Evolutionary conservation across 1,139 yeast genomes (phyloP).

Genomic region (Hansenula lynferdii): DNA sequence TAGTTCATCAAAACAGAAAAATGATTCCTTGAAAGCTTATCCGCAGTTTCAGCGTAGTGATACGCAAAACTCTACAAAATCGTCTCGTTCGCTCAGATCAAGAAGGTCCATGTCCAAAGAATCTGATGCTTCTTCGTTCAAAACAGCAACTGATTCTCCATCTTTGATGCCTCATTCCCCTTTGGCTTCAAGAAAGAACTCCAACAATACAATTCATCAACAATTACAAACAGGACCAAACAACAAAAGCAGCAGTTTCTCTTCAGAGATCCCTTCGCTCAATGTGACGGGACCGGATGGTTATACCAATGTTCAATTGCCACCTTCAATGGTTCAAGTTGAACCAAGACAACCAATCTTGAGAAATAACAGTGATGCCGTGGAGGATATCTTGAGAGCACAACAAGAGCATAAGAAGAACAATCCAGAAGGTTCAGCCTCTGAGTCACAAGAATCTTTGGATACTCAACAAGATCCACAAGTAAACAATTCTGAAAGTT

Average conservation of each 20-base stretch:
- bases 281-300: slow-evolving; percentile 16
- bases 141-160: slow-evolving; percentile 25
- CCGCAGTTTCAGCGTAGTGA: slow-evolving; percentile 49
- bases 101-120: slow-evolving; percentile 28
- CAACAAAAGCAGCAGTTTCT: slow-evolving; percentile 5
- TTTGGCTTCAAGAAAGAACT: slow-evolving; percentile 36
- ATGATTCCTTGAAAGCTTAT: slow-evolving; percentile 25
- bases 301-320: slow-evolving; percentile 29
- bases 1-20: slow-evolving; percentile 22
- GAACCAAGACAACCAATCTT: slow-evolving; percentile 70
- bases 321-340: slow-evolving; percentile 65
- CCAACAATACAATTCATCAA: slow-evolving; percentile 22
- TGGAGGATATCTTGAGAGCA: slow-evolving; percentile 22
- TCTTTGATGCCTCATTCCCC: slow-evolving; percentile 31
- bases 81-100: slow-evolving; percentile 44
- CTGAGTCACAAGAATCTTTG: slow-evolving; percentile 11
- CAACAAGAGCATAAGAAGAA: slow-evolving; percentile 5
- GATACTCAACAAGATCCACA: slow-evolving; percentile 18
- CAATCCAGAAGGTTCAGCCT: slow-evolving; percentile 4
- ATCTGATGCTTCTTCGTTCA: slow-evolving; percentile 28
- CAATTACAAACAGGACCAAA: slow-evolving; percentile 1
- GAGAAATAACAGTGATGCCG: slow-evolving; percentile 27
- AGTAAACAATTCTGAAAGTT: slow-evolving; percentile 7
- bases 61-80: slow-evolving; percentile 47
- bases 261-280: slow-evolving; percentile 14